Conservation (phyloP, 2,329 filamentous ascomycete species). For the Huntiella bhutanensis region DNA sequence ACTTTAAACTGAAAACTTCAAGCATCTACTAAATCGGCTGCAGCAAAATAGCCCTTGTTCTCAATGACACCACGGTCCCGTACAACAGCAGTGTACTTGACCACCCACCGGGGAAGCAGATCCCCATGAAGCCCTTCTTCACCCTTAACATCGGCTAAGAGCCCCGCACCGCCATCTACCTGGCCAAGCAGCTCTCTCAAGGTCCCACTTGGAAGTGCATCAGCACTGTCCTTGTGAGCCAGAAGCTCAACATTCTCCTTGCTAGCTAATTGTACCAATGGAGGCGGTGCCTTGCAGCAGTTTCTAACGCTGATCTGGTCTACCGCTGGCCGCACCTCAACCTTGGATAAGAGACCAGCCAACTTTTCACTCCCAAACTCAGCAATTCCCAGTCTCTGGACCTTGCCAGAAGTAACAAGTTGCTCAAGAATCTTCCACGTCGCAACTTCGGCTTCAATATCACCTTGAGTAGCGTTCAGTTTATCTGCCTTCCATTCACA, state of each 20-base stretch:
- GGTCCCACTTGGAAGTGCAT: conserved; percentile 74
- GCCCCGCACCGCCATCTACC: conserved; percentile 50
- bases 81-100: conserved; percentile 92
- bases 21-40: conserved; percentile 44
- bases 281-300: conserved; percentile 87
- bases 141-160: conserved; percentile 36
- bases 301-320: conserved; percentile 94
- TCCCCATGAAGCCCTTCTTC: conserved; percentile 50
- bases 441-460: conserved; percentile 46
- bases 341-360: conserved; percentile 52
- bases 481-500: conserved; percentile 61
- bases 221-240: conserved; percentile 85
- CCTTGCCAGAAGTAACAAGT: conserved; percentile 50
- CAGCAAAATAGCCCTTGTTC: conserved; percentile 94
- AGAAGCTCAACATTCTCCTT: conserved; percentile 66
- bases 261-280: conserved; percentile 69
- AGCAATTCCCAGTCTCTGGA: conserved; percentile 61
- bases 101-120: conserved; percentile 78
- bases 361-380: conserved; percentile 83
- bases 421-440: conserved; percentile 58
- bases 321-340: conserved; percentile 56
- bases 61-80: conserved; percentile 89
- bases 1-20: conserved; percentile 11
- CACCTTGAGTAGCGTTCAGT: conserved; percentile 39
- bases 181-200: conserved; percentile 65